Evolutionary conservation across 1,284 basidiomycete genomes (phyloP), one percentile per base, ranked within the genome.

Genomic region (Ceratobasidium theobromae): DNA sequence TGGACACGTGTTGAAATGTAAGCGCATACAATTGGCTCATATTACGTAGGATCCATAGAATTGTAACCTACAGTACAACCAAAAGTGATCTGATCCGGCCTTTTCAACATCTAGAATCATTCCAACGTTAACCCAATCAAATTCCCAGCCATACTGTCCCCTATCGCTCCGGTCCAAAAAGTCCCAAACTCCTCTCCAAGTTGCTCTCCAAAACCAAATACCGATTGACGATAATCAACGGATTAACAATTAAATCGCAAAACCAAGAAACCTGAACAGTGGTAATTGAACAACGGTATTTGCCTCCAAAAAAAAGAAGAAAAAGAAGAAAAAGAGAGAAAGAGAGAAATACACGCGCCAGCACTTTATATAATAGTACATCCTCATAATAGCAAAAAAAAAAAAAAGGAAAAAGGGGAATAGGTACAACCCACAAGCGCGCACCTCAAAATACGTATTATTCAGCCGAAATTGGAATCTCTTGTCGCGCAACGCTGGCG

Each of bases 401-500:
- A 8, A 45, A 21, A 9, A 45, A 45, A 45, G 18, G 18, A 45
- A 45, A n/a, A 21, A 21, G 18, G 43, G 18, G 18, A 6, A 21
- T n/a, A n/a, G n/a, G n/a, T n/a, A n/a, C n/a, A n/a, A n/a, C n/a
- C n/a, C 43, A 45, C 18, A 11, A 9, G 43, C 6, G 9, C 18
- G 43, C 5, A 6, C 5, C 5, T 45, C 5, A n/a, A 45, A 21
- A 11, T 25, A 14, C 18, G 4, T 18, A 57, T 33, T 49, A 28
- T 18, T 49, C 27, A 49, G 45, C 9, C 46, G n/a, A 45, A 53
- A 35, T 54, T 28, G 53, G 64, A 38, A 68, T 65, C 30, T 68
- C 67, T 9, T 58, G 41, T 33, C 60, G 53, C 11, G 67, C 67
- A 28, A 68, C 67, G 27, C 64, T 53, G 30, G 25, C 58, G 53